Conservation (phyloP, 1,284 basidiomycete genomes). For the Puccinia triticina region DNA sequence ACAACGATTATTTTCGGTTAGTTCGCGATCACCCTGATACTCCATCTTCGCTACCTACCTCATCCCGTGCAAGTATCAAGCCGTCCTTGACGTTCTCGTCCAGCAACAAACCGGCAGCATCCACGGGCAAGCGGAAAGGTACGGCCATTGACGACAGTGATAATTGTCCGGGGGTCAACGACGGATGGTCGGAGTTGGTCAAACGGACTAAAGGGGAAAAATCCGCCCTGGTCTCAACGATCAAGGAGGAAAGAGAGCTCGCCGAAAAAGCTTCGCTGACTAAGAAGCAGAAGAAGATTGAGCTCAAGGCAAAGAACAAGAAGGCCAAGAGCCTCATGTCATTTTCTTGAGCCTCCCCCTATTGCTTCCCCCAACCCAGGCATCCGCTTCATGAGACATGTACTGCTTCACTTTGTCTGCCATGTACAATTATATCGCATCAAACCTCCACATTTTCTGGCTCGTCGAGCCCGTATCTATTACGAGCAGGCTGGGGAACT, state of each 20-base stretch:
- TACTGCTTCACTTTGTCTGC: background rate
- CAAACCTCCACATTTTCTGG: background rate
- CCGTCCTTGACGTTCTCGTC: conserved; percentile 40
- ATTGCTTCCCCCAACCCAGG: no score
- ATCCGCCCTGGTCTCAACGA: conserved; percentile 11
- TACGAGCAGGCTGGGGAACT: no score
- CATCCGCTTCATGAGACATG: background rate
- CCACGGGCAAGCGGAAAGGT: conserved; percentile 38
- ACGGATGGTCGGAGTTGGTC: conserved; percentile 41
- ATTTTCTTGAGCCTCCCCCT: conserved; percentile 35
- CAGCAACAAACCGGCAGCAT: conserved; percentile 14
- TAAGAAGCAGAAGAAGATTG: conserved; percentile 42
- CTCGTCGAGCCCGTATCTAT: no score
- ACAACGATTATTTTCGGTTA: conserved; percentile 5
- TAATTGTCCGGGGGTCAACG: background rate
- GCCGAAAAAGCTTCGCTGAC: conserved; percentile 5
- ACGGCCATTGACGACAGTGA: background rate
- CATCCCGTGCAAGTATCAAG: conserved; percentile 41
- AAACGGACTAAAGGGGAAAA: conserved; percentile 44
- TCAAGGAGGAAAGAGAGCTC: conserved; percentile 35
- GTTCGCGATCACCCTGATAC: conserved; percentile 44
- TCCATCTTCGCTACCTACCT: conserved; percentile 28
- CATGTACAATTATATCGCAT: no score
- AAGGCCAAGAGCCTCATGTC: conserved; percentile 52
- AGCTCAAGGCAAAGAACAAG: conserved; percentile 49